Conservation (phyloP, 169 alveolate species). For the Plasmodium coatneyi region DNA sequence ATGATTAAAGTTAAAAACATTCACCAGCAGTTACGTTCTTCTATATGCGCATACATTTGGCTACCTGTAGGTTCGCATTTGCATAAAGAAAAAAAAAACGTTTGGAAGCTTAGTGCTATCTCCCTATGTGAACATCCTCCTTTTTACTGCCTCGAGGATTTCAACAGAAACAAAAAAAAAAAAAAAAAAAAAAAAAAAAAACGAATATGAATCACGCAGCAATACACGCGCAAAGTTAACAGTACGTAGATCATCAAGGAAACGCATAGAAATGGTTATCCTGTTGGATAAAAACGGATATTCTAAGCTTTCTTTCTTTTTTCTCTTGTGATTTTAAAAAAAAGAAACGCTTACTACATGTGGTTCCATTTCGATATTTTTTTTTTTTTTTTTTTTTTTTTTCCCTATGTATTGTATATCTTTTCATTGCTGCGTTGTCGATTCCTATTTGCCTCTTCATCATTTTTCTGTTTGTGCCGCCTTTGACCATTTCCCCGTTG, state of each 20-base stretch:
- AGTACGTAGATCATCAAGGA: neutral
- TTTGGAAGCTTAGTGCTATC: neutral
- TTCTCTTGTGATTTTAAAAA: neutral
- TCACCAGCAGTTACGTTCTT: neutral
- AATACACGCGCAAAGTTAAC: neutral
- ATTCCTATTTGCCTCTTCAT: neutral
- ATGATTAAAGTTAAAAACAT: neutral
- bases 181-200: neutral
- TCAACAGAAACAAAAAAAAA: neutral
- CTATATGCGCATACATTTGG: neutral
- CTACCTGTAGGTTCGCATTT: neutral
- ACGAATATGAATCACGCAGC: neutral
- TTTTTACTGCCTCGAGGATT: neutral
- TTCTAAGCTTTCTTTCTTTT: neutral
- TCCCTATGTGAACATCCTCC: neutral
- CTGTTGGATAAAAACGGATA: neutral
- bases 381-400: neutral
- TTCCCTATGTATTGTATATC: neutral
- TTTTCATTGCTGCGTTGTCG: neutral
- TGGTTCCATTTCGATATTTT: neutral
- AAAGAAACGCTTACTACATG: neutral
- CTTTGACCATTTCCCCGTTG: neutral
- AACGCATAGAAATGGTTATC: neutral
- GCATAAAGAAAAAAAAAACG: neutral
- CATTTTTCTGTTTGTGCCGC: neutral